Percentiles rank a stretch among this genome's conserved stretches.
Evolutionary conservation across 78 protist genomes (phyloP).

Genomic region (Chrysochromulina tobinii): DNA sequence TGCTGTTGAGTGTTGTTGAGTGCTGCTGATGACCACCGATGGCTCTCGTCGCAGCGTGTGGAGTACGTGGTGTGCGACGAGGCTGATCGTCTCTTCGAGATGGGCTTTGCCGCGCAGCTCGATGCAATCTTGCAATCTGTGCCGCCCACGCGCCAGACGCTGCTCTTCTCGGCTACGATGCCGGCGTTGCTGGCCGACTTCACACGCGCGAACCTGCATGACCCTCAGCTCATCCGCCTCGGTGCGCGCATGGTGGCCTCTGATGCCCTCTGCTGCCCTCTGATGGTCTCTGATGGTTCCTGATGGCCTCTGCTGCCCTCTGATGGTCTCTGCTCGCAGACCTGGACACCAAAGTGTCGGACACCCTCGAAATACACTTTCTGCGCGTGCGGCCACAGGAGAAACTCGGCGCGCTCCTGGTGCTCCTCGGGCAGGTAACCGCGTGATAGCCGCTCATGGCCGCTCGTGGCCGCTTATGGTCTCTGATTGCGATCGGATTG

Average conservation of each 20-base stretch:
- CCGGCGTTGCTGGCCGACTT: slow-evolving; percentile 90
- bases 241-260: no score
- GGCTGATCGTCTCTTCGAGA: slow-evolving; percentile 97
- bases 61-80: slow-evolving; percentile 95
- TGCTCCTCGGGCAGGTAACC: slow-evolving; percentile 21
- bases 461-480: no score
- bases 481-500: no score
- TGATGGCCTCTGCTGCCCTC: no score
- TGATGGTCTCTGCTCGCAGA: background rate
- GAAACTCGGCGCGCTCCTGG: slow-evolving; percentile 8
- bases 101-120: slow-evolving; percentile 87
- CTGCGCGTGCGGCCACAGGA: background rate
- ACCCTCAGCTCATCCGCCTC: background rate
- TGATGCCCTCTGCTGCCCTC: no score
- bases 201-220: slow-evolving; percentile 61
- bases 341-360: slow-evolving; percentile 4
- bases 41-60: slow-evolving; percentile 37
- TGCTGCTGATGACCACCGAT: no score
- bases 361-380: background rate
- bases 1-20: no score
- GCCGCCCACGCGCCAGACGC: slow-evolving; percentile 78
- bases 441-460: background rate
- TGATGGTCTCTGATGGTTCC: no score
- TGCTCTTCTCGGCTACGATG: slow-evolving; percentile 95
- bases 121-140: background rate